Base-by-base conservation (phyloP, 805 yeast species). In the Candida xiaguanensis region DNA sequence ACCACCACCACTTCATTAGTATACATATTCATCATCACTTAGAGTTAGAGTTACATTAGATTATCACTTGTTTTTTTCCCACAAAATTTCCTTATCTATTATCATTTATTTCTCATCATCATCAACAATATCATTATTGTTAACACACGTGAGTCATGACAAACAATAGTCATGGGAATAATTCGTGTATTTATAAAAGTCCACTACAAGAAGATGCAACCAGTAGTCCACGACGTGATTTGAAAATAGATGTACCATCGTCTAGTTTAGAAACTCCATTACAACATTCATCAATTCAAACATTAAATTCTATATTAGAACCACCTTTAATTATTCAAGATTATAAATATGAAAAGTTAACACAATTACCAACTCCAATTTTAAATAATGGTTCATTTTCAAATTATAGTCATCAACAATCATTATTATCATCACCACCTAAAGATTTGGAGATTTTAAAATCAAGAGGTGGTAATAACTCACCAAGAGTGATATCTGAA, bases 321-420 rank as follows among this genome's bases (percentile, higher is more conserved):
- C 40, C 32, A 19, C 36, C 43, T 17, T 29, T 36, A 18, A 34
- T 15, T 13, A 32, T 9, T 15, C 41, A 38, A 7, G 42, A 27
- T 18, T 29, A 12, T 16, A 31, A 24, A 13, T 61, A 58, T 45
- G 66, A 63, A 30, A 52, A 55, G 9, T 55, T 71, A 12, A 61
- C 74, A 1, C 72, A 65, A 36, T 52, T 73, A 14, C 78, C 78
- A 2, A 70, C 77, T 0, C 78, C 78, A 1, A 50, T 72, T 2
- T 48, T 63, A 5, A 55, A 50, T 20, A 45, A 36, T 23, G 56
- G 53, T 1, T 45, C 53, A 4, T 55, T 56, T 41, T 31, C 46
- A 4, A 45, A 33, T 18, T 47, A 45, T 35, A 41, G 44, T 13
- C 36, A 32, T 17, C 32, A 30, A 18, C 18, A 19, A 23, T 18